Evolutionary conservation across 768 basidiomycete genomes (phyloP), one percentile per base, ranked within the genome.

Genomic region (Mycena amicta): DNA sequence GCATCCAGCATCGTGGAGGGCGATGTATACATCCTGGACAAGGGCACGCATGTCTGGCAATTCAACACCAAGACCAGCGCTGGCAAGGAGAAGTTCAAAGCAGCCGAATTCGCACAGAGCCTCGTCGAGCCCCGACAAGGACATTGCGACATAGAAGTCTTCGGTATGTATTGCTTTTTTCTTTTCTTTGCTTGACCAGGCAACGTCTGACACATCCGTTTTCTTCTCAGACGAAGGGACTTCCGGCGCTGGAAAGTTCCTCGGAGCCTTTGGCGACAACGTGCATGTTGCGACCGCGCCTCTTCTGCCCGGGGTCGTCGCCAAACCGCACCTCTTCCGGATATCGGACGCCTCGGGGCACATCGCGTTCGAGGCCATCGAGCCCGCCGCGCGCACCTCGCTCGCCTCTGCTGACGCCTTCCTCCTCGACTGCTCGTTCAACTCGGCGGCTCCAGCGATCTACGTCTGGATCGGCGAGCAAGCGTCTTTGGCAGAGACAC

Each of bases 11-110:
- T 87, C 53, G 68, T 80, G 16, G 75, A 77, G 55, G 86, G 83
- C 5, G 82, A 83, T 30, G 83, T 83, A 1, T 87, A 83, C 68
- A 77, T 87, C 22, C 73, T 87, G 18, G 86, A 87, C 67, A 83
- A 82, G 69, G 84, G 84, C 33, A 59, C 67, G 1, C 63, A 78
- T 37, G 66, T 87, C 29, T 79, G 77, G 75, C 82, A 87, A 64
- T 77, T 81, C 57, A 86, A 87, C 62, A 82, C 82, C n/a, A 78
- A 77, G 58, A 70, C 71, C 5, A 83, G 84, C 51, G 65, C 73
- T 2, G 84, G 85, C 1, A 80, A 81, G 67, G 85, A 87, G 63
- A 77, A 78, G 31, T 87, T 82, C 71, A 83, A 80, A 64, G 83
- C 86, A 11, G 84, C 82, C 22, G 83, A 87, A 63, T 87, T 87